phyloP scores from a whole-genome alignment of 2,329 filamentous ascomycete genomes.

The Nemania bipapillata region DNA sequence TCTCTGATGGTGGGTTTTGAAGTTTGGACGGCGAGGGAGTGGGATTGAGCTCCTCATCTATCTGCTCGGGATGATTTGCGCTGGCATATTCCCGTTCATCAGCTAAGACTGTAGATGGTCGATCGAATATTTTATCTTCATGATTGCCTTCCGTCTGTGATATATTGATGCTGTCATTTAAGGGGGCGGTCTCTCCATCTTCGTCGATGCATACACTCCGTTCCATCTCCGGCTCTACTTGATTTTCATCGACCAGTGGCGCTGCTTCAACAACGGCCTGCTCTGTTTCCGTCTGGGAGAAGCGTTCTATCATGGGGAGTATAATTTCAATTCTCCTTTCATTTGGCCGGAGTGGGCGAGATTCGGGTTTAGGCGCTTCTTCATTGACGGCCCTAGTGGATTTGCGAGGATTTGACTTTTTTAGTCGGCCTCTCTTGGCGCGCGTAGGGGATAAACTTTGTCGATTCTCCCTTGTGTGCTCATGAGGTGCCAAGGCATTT shows the following conservation, averaged over 20 bases:
- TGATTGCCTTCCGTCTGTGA: not conserved
- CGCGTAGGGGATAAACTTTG: not conserved
- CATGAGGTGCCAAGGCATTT: not conserved
- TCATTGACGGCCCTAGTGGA: not conserved
- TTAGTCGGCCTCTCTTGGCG: constrained; percentile 21
- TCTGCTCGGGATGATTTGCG: not conserved
- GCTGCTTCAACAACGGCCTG: not conserved
- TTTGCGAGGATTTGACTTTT: not conserved
- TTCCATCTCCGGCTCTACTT: not conserved
- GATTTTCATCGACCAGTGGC: not conserved
- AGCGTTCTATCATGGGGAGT: constrained; percentile 27
- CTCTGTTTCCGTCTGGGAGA: not conserved
- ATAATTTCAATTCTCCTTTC: constrained; percentile 37
- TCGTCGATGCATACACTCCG: not conserved
- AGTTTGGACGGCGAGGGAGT: constrained; percentile 5
- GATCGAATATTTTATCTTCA: not conserved
- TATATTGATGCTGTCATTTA: not conserved
- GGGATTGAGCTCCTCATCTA: not conserved
- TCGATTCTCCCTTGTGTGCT: not conserved
- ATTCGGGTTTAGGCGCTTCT: not conserved
- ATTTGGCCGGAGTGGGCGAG: constrained; percentile 17
- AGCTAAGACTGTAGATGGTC: not conserved
- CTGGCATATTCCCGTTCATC: not conserved
- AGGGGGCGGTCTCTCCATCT: not conserved
- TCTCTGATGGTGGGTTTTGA: constrained; percentile 33